Conservation (phyloP, 1,284 basidiomycete species). For the Malassezia obtusa region DNA sequence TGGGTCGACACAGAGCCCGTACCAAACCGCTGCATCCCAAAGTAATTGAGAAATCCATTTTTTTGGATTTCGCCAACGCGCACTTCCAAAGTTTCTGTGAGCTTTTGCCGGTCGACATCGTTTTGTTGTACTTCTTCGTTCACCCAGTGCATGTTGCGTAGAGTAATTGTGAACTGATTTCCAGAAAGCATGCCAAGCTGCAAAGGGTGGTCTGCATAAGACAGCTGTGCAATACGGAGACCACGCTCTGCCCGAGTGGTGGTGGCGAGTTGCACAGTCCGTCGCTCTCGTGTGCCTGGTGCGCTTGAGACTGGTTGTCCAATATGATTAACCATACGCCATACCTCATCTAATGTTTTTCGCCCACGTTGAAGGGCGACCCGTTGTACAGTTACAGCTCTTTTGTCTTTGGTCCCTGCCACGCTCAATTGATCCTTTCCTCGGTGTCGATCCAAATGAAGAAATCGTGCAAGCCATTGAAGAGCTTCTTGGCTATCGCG, state of each 20-base stretch:
- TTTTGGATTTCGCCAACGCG: conserved; percentile 57
- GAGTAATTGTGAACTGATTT: conserved; percentile 86
- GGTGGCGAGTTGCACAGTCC: conserved; percentile 19
- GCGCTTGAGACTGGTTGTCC: conserved; percentile 16
- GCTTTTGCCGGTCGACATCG: conserved; percentile 44
- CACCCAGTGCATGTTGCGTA: conserved; percentile 57
- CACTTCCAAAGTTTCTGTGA: conserved; percentile 64
- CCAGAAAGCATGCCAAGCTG: conserved; percentile 92
- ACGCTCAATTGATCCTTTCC: conserved; percentile 60
- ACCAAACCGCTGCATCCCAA: conserved; percentile 98
- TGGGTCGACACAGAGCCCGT: conserved; percentile 93
- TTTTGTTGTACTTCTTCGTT: background rate
- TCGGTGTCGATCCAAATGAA: conserved; percentile 22
- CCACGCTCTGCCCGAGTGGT: conserved; percentile 53
- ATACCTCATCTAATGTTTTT: conserved; percentile 69
- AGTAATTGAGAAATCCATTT: conserved; percentile 94
- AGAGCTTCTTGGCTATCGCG: conserved; percentile 93
- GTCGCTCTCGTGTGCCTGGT: conserved; percentile 9
- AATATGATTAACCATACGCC: conserved; percentile 57
- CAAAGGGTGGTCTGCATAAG: conserved; percentile 68
- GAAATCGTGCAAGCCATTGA: conserved; percentile 58
- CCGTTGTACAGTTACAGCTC: conserved; percentile 86
- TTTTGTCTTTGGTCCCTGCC: conserved; percentile 96
- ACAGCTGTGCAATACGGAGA: conserved; percentile 75
- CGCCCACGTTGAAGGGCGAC: conserved; percentile 71